phyloP scores from a whole-genome alignment of 2,329 filamentous ascomycete genomes.

The Ciborinia camelliae region DNA sequence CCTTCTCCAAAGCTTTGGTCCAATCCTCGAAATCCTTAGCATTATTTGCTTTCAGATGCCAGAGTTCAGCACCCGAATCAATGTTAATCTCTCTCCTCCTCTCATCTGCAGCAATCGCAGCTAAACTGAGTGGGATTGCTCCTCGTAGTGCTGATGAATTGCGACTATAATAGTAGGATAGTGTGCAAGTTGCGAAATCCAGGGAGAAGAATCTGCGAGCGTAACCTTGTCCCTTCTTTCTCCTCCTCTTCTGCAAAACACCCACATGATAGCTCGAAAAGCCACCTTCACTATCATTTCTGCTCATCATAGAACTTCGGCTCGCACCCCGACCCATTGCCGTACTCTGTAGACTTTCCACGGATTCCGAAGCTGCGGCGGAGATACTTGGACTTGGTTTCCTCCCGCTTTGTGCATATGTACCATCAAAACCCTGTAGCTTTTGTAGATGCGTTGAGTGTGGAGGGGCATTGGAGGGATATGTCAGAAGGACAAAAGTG shows the following conservation, averaged over 20 bases:
- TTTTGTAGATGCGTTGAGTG: conserved; percentile 69
- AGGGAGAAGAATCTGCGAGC: conserved; percentile 93
- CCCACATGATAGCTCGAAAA: conserved; percentile 71
- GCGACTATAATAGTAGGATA: conserved; percentile 94
- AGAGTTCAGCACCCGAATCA: conserved; percentile 94
- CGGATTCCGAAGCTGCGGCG: conserved; percentile 50
- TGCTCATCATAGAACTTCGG: conserved; percentile 50
- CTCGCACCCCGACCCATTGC: conserved; percentile 31
- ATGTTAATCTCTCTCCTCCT: conserved; percentile 89
- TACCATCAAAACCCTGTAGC: conserved; percentile 40
- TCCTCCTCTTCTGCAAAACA: conserved; percentile 79
- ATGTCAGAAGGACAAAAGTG: conserved; percentile 91
- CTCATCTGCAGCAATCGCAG: conserved; percentile 86
- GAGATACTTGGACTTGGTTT: conserved; percentile 46
- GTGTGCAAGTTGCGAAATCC: conserved; percentile 87
- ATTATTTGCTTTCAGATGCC: conserved; percentile 84
- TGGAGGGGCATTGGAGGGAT: conserved; percentile 77
- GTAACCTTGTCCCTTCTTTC: conserved; percentile 92
- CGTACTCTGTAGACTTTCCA: conserved; percentile 57
- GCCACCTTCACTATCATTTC: conserved; percentile 47
- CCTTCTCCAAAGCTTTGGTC: conserved; percentile 80
- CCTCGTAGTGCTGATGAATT: conserved; percentile 90
- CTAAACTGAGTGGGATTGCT: conserved; percentile 86
- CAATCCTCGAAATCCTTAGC: conserved; percentile 83
- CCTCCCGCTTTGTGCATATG: conserved; percentile 48